Evolutionary conservation across 2,329 filamentous ascomycete species (phyloP).

Genomic region (Beauveria pseudobassiana): DNA sequence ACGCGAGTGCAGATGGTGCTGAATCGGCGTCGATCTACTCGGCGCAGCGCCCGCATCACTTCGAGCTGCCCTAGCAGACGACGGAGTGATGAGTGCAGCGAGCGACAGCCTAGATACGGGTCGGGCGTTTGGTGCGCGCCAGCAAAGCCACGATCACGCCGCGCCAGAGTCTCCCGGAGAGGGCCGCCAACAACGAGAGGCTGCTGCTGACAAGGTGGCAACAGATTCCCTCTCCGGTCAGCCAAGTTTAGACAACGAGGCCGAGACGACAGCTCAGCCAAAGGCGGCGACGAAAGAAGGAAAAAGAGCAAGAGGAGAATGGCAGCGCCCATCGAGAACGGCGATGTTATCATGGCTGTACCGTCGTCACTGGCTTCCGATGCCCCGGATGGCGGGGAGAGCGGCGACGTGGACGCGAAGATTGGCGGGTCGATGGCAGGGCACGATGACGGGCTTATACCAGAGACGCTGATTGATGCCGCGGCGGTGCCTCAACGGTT

Average conservation of each 20-base stretch:
- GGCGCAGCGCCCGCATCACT: slow-evolving; percentile 19
- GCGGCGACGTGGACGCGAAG: slow-evolving; percentile 24
- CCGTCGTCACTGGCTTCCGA: background rate
- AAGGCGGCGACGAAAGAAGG: background rate
- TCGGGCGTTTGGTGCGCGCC: background rate
- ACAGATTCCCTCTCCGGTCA: slow-evolving; percentile 5
- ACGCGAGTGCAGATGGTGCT: slow-evolving; percentile 12
- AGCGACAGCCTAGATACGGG: slow-evolving; percentile 17
- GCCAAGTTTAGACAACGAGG: slow-evolving; percentile 1
- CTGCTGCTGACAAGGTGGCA: slow-evolving; percentile 16
- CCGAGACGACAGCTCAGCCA: background rate
- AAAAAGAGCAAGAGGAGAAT: background rate
- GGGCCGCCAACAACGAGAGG: slow-evolving; percentile 1
- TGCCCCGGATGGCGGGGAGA: slow-evolving; percentile 22
- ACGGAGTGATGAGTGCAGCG: slow-evolving; percentile 18
- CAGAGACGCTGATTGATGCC: slow-evolving; percentile 15
- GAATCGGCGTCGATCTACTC: slow-evolving; percentile 23
- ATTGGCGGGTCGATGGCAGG: background rate
- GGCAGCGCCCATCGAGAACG: background rate
- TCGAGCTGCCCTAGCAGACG: slow-evolving; percentile 17
- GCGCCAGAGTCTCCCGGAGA: slow-evolving; percentile 2
- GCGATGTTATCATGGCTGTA: slow-evolving; percentile 6
- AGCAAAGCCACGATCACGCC: background rate
- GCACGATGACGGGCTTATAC: slow-evolving; percentile 14
- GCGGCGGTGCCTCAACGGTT: background rate